Evolutionary conservation across 306 rosid genomes (phyloP), one percentile per base, ranked within the genome.

Genomic region (Canavalia ensiformis): DNA sequence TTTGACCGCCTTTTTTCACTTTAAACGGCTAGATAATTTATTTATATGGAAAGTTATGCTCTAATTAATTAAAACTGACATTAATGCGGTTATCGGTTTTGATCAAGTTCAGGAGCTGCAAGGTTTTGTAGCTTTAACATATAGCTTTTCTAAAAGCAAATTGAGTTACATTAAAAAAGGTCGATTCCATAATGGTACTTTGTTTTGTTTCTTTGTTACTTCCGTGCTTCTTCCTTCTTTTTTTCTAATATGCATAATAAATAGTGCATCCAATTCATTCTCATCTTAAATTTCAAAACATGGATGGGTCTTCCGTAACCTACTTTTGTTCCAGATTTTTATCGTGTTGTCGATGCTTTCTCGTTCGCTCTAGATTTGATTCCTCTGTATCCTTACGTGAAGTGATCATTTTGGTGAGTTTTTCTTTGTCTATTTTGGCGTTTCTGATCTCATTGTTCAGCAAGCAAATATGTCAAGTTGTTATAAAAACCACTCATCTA

Each of bases 81-180:
- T 59, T 29, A 37, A 80, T 45, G 78, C 8, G 34, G 81, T 83
- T 83, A 79, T 84, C 67, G 75, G 57, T 73, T 58, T 77, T 68
- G 72, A 75, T 31, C 2, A 72, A 79, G 81, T 55, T 52, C 67
- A 67, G 86, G 82, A 81, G 91, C 74, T 78, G 78, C 84, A 77
- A 83, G 79, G 57, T 13, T 81, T 84, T 49, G 77, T 68, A 84
- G 81, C 82, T 82, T 85, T 83, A 52, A 58, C 9, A 33, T 25
- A 51, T 72, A 79, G 68, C 74, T 60, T 68, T 9, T 49, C 0
- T 2, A 68, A 86, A 85, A 80, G 83, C 70, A 65, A 74, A 69
- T 34, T 69, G 87, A 85, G 63, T 33, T 5, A n/a, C 34, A n/a
- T 47, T 80, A 46, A 75, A 29, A 85, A 80, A 45, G 77, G 52